These are phyloP conservation scores for Hyaloraphidium curvatum DNA, from an alignment of 192 early-diverging fungal genomes.

Conservation along the genomic window DNA sequence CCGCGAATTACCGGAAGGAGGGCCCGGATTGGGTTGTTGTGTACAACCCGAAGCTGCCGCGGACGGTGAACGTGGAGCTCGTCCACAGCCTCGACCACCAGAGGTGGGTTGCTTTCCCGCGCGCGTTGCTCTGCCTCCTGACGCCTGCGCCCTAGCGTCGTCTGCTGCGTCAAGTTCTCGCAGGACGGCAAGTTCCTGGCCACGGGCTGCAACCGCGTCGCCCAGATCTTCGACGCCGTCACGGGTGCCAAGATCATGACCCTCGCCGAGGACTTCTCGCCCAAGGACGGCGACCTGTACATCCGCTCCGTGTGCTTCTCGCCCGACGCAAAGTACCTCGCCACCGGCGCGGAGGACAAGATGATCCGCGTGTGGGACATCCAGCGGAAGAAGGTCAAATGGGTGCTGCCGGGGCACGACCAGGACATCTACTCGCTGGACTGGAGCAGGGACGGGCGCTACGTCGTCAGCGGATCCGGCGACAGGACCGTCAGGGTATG, in stretches of 20 bases:
- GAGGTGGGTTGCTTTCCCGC: slow-evolving; percentile 11
- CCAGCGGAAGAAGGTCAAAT: slow-evolving; percentile 8
- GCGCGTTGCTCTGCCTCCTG: not conserved
- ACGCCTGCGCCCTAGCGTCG: slow-evolving; percentile 36
- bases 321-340: slow-evolving; percentile 72
- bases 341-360: slow-evolving; percentile 91
- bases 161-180: slow-evolving; percentile 94
- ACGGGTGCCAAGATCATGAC: slow-evolving; percentile 59
- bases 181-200: slow-evolving; percentile 78
- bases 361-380: slow-evolving; percentile 65
- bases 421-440: slow-evolving; percentile 95
- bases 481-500: slow-evolving; percentile 22
- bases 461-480: slow-evolving; percentile 62
- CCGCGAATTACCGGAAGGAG: slow-evolving; percentile 52
- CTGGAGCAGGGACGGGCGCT: slow-evolving; percentile 74
- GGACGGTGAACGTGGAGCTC: slow-evolving; percentile 13
- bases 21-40: slow-evolving; percentile 78
- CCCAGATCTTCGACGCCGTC: slow-evolving; percentile 72
- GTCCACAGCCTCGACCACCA: slow-evolving; percentile 33
- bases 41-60: slow-evolving; percentile 11
- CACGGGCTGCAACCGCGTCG: slow-evolving; percentile 79
- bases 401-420: slow-evolving; percentile 57
- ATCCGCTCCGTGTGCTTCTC: slow-evolving; percentile 92
- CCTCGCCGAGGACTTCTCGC: slow-evolving; percentile 53
- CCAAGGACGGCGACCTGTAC: slow-evolving; percentile 72